phyloP scores from a whole-genome alignment of 352 stramenopile species.

The Phytopythium vexans region DNA sequence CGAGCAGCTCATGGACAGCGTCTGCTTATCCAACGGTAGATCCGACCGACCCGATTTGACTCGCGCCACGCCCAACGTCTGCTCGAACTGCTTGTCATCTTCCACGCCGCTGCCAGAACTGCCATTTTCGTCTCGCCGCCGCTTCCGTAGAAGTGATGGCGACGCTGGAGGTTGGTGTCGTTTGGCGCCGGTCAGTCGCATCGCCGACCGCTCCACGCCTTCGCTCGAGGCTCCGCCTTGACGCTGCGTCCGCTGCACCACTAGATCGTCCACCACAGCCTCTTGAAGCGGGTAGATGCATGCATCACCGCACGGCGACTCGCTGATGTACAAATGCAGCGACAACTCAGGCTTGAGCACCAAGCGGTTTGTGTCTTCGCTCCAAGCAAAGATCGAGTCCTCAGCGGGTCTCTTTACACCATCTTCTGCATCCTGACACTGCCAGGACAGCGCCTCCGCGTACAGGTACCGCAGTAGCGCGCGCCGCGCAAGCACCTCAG shows the following conservation, averaged over 20 bases:
- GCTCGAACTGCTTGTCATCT: constrained; percentile 14
- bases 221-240: neutral
- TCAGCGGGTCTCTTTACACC: neutral
- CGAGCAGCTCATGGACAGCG: constrained; percentile 91
- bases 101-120: neutral
- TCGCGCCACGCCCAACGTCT: constrained; percentile 75
- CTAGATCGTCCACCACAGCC: constrained; percentile 62
- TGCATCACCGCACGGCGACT: constrained; percentile 92
- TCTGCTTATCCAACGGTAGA: constrained; percentile 80
- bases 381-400: constrained; percentile 50
- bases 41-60: constrained; percentile 93
- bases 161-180: too few relatives aligned
- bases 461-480: constrained; percentile 87
- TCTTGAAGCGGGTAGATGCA: constrained; percentile 89
- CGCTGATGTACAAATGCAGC: constrained; percentile 91
- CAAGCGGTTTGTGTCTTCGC: constrained; percentile 29
- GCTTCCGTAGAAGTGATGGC: neutral
- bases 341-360: constrained; percentile 49
- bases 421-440: neutral
- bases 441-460: constrained; percentile 55
- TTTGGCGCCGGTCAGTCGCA: constrained; percentile 70
- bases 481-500: constrained; percentile 87
- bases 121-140: neutral
- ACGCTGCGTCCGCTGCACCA: constrained; percentile 29
- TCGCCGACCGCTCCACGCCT: constrained; percentile 6